These are phyloP conservation scores for Hypomyces rosellus DNA, from an alignment of 2,329 filamentous ascomycete species.

Conservation along the genomic window DNA sequence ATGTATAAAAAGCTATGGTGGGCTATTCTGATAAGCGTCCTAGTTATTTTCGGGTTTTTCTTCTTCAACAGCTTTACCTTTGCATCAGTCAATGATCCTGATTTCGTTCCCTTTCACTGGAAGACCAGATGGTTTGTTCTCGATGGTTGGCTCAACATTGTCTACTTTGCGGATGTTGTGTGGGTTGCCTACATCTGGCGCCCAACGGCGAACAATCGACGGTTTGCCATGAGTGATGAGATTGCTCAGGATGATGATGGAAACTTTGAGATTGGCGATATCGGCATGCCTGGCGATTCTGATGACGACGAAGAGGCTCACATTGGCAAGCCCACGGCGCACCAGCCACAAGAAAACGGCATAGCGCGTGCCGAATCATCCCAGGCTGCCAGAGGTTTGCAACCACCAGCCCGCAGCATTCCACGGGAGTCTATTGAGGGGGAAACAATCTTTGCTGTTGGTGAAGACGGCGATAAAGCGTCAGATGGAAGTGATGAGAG, in stretches of 20 bases:
- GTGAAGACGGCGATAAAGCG: slow-evolving; percentile 77
- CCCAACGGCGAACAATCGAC: slow-evolving; percentile 90
- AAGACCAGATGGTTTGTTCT: slow-evolving; percentile 95
- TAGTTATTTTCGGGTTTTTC: slow-evolving; percentile 97
- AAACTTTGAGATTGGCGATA: slow-evolving; percentile 86
- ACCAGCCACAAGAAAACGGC: slow-evolving; percentile 20
- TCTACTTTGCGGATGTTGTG: slow-evolving; percentile 88
- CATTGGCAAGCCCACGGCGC: slow-evolving; percentile 32
- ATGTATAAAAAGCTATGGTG: slow-evolving; percentile 99
- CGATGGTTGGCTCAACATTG: slow-evolving; percentile 94
- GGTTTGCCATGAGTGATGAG: slow-evolving; percentile 99
- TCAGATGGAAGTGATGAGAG: slow-evolving; percentile 57
- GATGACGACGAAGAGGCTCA: slow-evolving; percentile 48
- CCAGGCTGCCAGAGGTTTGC: slow-evolving; percentile 16
- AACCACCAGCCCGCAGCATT: slow-evolving; percentile 28
- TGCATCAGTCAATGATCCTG: slow-evolving; percentile 72
- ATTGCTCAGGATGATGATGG: slow-evolving; percentile 97
- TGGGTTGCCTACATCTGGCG: slow-evolving; percentile 96
- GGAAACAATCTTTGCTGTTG: slow-evolving; percentile 93
- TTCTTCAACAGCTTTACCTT: slow-evolving; percentile 98
- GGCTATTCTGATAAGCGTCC: slow-evolving; percentile 85
- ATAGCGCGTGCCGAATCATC: slow-evolving; percentile 19
- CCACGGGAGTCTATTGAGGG: slow-evolving; percentile 61
- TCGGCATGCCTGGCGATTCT: slow-evolving; percentile 66
- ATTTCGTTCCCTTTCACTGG: slow-evolving; percentile 96